Evolutionary conservation across 2,329 filamentous ascomycete genomes (phyloP).

Genomic region (Monosporascus ibericus): DNA sequence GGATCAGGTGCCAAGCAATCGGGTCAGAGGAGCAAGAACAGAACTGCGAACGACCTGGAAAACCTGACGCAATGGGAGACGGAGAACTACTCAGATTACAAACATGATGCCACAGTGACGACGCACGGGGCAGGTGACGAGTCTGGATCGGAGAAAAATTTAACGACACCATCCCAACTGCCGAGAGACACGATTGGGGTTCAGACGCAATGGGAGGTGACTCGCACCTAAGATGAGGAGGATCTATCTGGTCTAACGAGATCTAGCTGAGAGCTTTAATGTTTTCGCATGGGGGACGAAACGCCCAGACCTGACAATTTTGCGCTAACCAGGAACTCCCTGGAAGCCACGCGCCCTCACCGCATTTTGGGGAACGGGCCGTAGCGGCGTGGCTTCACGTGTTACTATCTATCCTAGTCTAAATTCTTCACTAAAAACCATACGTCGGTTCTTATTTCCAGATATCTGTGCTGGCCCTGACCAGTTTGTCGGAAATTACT

Average conservation of each 20-base stretch:
- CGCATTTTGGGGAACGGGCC: no score
- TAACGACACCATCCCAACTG: constrained; percentile 5
- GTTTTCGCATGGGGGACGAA: no score
- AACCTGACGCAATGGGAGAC: constrained; percentile 14
- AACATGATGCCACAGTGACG: constrained; percentile 4
- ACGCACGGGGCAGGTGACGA: constrained; percentile 11
- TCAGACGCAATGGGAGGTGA: constrained; percentile 13
- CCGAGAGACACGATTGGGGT: constrained; percentile 10
- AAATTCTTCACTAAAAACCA: no score
- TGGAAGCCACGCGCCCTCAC: no score
- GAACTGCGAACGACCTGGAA: constrained; percentile 2
- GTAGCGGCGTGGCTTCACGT: no score
- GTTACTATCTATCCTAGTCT: no score
- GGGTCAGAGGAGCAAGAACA: constrained; percentile 3
- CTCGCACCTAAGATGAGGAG: background rate
- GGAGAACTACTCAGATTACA: constrained; percentile 11
- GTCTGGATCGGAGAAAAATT: constrained; percentile 16
- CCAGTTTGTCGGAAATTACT: no score
- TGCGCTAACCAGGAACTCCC: no score
- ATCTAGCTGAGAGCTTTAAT: background rate
- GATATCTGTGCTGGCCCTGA: no score
- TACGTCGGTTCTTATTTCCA: no score
- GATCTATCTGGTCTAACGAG: constrained; percentile 1
- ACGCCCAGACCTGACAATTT: no score
- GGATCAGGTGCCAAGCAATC: constrained; percentile 6